Percentiles rank a stretch among this genome's conserved stretches.
These are phyloP conservation scores for Acanthochlamys bracteata DNA, from an alignment of 106 monocot species.

Conservation along the genomic window DNA sequence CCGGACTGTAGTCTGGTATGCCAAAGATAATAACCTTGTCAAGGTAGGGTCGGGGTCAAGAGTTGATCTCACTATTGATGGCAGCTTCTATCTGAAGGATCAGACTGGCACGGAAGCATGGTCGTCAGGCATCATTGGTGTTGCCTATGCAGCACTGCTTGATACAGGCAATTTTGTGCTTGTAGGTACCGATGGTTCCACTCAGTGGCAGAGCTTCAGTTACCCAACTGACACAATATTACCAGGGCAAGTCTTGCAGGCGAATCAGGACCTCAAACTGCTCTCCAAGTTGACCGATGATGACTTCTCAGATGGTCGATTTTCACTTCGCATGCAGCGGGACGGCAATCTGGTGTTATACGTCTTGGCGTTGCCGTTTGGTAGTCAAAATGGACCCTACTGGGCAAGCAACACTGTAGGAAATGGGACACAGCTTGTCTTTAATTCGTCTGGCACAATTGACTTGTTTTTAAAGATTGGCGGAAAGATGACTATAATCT, in stretches of 20 bases:
- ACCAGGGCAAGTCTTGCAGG: constrained; percentile 13
- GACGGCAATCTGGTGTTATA: constrained; percentile 17
- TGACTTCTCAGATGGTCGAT: constrained; percentile 16
- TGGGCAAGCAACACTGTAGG: constrained; percentile 9
- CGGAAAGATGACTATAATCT: not conserved
- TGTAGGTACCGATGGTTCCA: not conserved
- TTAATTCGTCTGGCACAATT: constrained; percentile 7
- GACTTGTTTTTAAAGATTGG: constrained; percentile 1
- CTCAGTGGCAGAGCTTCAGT: constrained; percentile 14
- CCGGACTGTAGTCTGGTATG: constrained; percentile 26
- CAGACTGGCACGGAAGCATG: not conserved
- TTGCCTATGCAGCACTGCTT: constrained; percentile 10
- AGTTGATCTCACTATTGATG: constrained; percentile 10
- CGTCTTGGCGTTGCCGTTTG: not conserved
- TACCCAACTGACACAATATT: constrained; percentile 19
- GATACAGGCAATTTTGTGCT: constrained; percentile 28
- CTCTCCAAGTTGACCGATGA: not conserved
- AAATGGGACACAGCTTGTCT: not conserved
- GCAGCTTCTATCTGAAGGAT: constrained; percentile 14
- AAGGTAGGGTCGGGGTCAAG: not conserved
- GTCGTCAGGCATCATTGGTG: not conserved
- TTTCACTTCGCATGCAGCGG: constrained; percentile 1
- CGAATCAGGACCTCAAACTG: not conserved
- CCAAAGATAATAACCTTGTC: constrained; percentile 8
- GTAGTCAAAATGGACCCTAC: not conserved